Evolutionary conservation across 768 basidiomycete species (phyloP), one percentile per base, ranked within the genome.

Genomic region (Rhodotorula babjevae): DNA sequence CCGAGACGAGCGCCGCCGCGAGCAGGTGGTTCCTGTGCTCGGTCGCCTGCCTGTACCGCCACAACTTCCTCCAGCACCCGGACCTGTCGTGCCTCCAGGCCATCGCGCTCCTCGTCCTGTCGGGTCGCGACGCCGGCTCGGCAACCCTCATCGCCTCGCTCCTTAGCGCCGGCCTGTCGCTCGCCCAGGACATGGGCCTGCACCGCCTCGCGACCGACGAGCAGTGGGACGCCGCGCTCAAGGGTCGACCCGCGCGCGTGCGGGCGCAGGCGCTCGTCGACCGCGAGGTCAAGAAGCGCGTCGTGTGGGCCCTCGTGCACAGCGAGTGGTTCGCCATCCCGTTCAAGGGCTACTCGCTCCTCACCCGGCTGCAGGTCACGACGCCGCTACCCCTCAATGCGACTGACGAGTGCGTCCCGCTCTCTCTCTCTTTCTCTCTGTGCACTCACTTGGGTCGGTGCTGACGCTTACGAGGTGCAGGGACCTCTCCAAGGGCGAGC

Each of bases 331-430:
- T 75, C 65, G 64, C 67, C 5, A 69, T 75, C 33, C 74, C 74
- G 7, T 75, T 71, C 67, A 65, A 65, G 29, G 63, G 64, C 0
- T 65, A 59, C 29, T 72, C 69, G 33, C 18, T 66, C 8, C 29
- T 75, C 33, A 42, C 67, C 9, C 52, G 60, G 57, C 36, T 56
- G 21, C 59, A 68, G 33, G 68, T 75, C 42, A 27, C 61, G 47
- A 75, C 74, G 25, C 74, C 74, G 11, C n/a, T 75, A 9, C 74
- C 74, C 10, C 58, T 75, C 25, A 75, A 75, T 15, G 62, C 63
- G 33, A 71, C 63, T 2, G 70, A 75, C 49, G 69, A 68, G 73
- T 74, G 50, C 44, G 73, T 42, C 19, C 40, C 12, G 16, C 0
- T 14, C 25, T 27, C 0, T 1, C n/a, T n/a, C n/a, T 36, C 36